A percentile compares a stretch with the other conserved stretches of the same genome.
These are phyloP conservation scores for Sporothrix pallida DNA, from an alignment of 2,329 filamentous ascomycete genomes.

Conservation along the genomic window DNA sequence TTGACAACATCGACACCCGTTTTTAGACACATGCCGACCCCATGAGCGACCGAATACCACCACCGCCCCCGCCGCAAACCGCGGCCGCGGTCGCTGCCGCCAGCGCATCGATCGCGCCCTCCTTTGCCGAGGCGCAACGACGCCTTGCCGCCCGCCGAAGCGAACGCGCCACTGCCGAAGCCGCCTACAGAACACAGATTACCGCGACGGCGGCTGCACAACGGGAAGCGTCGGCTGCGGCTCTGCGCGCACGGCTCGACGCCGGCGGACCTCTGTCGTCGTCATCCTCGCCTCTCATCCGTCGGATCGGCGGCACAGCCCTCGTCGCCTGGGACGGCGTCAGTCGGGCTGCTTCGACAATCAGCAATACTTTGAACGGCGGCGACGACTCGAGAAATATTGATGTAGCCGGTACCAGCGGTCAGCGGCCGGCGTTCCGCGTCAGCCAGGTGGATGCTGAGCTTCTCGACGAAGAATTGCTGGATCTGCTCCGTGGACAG, in stretches of 20 bases:
- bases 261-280: not conserved
- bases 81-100: slow-evolving; percentile 16
- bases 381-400: slow-evolving; percentile 40
- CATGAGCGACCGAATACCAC: slow-evolving; percentile 33
- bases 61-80: slow-evolving; percentile 19
- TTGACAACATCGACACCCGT: not conserved
- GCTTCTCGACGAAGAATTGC: slow-evolving; percentile 88
- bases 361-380: not conserved
- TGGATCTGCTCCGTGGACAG: slow-evolving; percentile 83
- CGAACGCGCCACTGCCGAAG: slow-evolving; percentile 74
- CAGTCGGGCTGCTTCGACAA: not conserved
- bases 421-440: slow-evolving; percentile 83
- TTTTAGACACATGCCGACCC: not conserved
- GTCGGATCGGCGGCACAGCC: slow-evolving; percentile 62
- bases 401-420: slow-evolving; percentile 48
- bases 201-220: slow-evolving; percentile 43
- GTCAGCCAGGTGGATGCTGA: slow-evolving; percentile 97
- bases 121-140: slow-evolving; percentile 88
- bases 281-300: slow-evolving; percentile 44
- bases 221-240: slow-evolving; percentile 42
- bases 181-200: slow-evolving; percentile 63
- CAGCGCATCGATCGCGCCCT: slow-evolving; percentile 22
- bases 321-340: slow-evolving; percentile 71
- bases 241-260: slow-evolving; percentile 50
- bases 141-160: slow-evolving; percentile 81